phyloP scores from a whole-genome alignment of 441 rosid genomes.

The Jatropha podagrica region DNA sequence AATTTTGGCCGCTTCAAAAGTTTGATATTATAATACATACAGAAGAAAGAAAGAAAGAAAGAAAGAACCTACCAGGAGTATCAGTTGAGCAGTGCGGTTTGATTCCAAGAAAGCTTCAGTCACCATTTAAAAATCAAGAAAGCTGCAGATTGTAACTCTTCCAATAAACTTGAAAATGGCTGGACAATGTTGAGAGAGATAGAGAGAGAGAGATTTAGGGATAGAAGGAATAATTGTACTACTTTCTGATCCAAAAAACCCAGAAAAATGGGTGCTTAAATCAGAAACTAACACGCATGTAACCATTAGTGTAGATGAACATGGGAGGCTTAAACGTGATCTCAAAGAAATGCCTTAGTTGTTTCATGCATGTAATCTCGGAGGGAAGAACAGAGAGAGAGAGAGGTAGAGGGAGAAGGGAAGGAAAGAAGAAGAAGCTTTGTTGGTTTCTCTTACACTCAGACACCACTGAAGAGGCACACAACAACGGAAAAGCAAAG shows the following conservation, averaged over 20 bases:
- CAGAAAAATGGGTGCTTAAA: constrained; percentile 7
- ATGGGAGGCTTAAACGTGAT: neutral
- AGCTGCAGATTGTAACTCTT: constrained; percentile 13
- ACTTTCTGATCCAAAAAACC: neutral
- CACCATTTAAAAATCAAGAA: constrained; percentile 10
- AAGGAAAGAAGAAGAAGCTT: constrained; percentile 5
- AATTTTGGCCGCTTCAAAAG: too few species aligned
- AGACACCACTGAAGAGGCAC: constrained; percentile 11
- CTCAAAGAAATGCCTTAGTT: constrained; percentile 9
- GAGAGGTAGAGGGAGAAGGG: neutral
- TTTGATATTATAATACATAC: too few species aligned
- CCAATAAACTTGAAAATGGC: neutral
- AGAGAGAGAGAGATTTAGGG: neutral
- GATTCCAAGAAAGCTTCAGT: constrained; percentile 4
- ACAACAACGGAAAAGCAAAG: constrained; percentile 6
- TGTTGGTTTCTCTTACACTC: constrained; percentile 14
- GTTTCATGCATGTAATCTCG: constrained; percentile 28
- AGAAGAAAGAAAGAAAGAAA: neutral
- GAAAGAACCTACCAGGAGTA: constrained; percentile 17
- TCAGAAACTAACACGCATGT: constrained; percentile 8
- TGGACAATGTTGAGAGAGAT: neutral
- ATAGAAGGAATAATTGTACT: neutral
- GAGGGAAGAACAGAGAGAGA: neutral
- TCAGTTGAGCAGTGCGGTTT: neutral
- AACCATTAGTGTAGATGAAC: constrained; percentile 14